Evolutionary conservation across 1,284 basidiomycete genomes (phyloP).

Genomic region (Rhodofomes roseus): DNA sequence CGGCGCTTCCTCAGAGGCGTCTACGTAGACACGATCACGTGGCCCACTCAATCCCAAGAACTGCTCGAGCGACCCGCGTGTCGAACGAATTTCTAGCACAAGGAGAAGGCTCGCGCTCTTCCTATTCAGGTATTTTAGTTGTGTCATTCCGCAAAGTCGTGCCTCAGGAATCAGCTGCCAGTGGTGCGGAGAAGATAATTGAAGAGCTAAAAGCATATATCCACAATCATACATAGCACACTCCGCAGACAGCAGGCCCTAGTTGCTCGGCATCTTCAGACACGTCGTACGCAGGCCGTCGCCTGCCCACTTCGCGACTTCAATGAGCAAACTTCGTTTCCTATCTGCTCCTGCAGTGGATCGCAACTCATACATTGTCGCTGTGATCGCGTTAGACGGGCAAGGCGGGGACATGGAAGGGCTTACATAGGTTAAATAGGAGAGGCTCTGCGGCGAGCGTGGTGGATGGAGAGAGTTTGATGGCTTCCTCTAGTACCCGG

Average conservation of each 20-base stretch:
- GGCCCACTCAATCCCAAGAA: too few species aligned
- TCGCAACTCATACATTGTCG: constrained; percentile 76
- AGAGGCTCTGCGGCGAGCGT: constrained; percentile 75
- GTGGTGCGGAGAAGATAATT: too few species aligned
- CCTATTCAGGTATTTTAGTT: too few species aligned
- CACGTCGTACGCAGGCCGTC: constrained; percentile 77
- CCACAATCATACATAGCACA: too few species aligned
- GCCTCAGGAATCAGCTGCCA: too few species aligned
- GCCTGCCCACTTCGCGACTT: constrained; percentile 79
- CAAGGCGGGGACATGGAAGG: not conserved
- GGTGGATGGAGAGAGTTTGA: constrained; percentile 60
- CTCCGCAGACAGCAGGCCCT: not conserved
- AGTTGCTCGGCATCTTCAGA: constrained; percentile 68
- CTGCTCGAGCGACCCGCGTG: too few species aligned
- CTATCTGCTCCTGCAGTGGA: constrained; percentile 66
- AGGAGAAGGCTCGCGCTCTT: too few species aligned
- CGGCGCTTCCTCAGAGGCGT: too few species aligned
- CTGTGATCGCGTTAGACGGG: constrained; percentile 30
- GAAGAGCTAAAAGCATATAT: too few species aligned
- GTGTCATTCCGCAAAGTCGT: too few species aligned
- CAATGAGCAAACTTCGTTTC: constrained; percentile 66
- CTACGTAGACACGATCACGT: too few species aligned
- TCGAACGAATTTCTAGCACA: too few species aligned
- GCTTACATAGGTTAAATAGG: constrained; percentile 76
- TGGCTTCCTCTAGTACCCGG: constrained; percentile 56